Evolutionary conservation across 2,329 filamentous ascomycete genomes (phyloP).

Genomic region (Clonostachys byssicola): DNA sequence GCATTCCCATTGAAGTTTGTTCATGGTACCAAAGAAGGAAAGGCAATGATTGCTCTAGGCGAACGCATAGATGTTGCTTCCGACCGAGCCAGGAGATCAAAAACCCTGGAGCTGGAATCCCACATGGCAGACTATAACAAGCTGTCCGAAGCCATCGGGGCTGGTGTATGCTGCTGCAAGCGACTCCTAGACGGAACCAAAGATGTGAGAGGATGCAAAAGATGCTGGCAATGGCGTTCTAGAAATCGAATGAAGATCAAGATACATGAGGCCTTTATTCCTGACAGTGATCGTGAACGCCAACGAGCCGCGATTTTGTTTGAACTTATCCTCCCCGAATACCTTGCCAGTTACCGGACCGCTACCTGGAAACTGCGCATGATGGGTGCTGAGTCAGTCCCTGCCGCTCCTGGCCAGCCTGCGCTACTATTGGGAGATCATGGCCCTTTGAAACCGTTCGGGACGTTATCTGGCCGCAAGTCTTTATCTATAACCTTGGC

Average conservation of each 20-base stretch:
- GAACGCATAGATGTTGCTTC: too few relatives aligned
- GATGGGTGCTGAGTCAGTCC: constrained; percentile 1
- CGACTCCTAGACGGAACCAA: not conserved
- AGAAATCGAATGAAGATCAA: not conserved
- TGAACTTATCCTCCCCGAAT: too few relatives aligned
- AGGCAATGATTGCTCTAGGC: too few relatives aligned
- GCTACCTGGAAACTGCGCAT: not conserved
- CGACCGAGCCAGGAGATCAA: too few relatives aligned
- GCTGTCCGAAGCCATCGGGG: too few relatives aligned
- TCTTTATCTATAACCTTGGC: constrained; percentile 10
- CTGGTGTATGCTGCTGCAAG: too few relatives aligned
- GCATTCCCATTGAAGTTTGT: too few relatives aligned
- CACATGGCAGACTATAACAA: too few relatives aligned
- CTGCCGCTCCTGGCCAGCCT: not conserved
- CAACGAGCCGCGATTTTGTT: too few relatives aligned
- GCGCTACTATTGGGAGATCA: constrained; percentile 1
- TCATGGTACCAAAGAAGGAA: too few relatives aligned
- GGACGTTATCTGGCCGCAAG: not conserved
- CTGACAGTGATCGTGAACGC: not conserved
- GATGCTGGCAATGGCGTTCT: not conserved
- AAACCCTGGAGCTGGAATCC: too few relatives aligned
- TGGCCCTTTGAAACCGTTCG: not conserved
- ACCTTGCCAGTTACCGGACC: too few relatives aligned
- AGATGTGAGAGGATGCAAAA: not conserved
- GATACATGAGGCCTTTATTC: not conserved